Evolutionary conservation across 2,329 filamentous ascomycete genomes (phyloP).

Genomic region (Ambrosiella beaveri): DNA sequence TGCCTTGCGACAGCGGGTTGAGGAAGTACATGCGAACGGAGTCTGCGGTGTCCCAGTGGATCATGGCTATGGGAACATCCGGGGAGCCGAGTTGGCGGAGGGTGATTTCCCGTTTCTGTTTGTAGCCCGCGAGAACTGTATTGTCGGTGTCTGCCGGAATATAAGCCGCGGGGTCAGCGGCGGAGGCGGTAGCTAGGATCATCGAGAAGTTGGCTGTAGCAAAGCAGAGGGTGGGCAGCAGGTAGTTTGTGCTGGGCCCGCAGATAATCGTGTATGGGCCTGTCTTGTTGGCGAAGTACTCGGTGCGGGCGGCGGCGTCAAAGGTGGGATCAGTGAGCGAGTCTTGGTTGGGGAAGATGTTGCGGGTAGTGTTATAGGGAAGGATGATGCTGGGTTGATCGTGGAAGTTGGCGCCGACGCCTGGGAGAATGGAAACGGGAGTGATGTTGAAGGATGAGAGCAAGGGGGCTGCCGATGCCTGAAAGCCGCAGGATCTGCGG

Average conservation of each 20-base stretch:
- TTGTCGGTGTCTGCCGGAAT: slow-evolving; percentile 20
- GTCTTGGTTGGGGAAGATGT: slow-evolving; percentile 16
- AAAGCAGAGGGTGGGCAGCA: slow-evolving; percentile 20
- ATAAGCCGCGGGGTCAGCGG: slow-evolving; percentile 20
- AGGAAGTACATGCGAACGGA: slow-evolving; percentile 20
- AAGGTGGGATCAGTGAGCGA: slow-evolving; percentile 18
- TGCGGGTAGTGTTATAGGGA: slow-evolving; percentile 16
- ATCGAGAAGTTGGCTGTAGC: slow-evolving; percentile 18
- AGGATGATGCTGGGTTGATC: slow-evolving; percentile 22
- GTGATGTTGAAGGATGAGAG: slow-evolving; percentile 24
- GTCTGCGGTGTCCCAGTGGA: slow-evolving; percentile 20
- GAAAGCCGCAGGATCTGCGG: slow-evolving; percentile 32
- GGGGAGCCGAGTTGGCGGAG: slow-evolving; percentile 18
- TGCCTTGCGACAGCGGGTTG: slow-evolving; percentile 25
- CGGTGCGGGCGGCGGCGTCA: slow-evolving; percentile 18
- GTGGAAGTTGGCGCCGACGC: slow-evolving; percentile 31
- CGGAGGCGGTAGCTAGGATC: slow-evolving; percentile 17
- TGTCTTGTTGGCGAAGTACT: slow-evolving; percentile 18
- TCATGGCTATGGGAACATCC: slow-evolving; percentile 17
- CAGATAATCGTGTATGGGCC: slow-evolving; percentile 19
- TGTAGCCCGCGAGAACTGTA: slow-evolving; percentile 23
- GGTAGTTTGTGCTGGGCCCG: slow-evolving; percentile 18
- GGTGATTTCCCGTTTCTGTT: slow-evolving; percentile 20
- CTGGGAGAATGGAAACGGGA: slow-evolving; percentile 27
- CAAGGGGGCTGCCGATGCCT: slow-evolving; percentile 27